Conservation (phyloP, 306 rosid species). For the Inga laurina region DNA sequence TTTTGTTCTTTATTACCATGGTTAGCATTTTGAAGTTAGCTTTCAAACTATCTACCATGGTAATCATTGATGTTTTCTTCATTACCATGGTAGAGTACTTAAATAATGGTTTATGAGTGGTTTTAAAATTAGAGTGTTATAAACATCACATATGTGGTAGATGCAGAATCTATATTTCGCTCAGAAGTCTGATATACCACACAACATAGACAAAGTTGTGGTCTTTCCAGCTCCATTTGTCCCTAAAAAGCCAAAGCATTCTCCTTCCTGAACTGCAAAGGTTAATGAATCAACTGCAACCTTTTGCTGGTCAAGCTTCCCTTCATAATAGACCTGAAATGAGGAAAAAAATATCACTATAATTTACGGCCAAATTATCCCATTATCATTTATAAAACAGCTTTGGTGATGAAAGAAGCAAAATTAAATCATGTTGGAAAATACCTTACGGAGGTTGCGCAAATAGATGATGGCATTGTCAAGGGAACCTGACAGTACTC, state of each 20-base stretch:
- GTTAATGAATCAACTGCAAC: constrained; percentile 90
- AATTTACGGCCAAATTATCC: neutral
- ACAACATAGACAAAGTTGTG: constrained; percentile 86
- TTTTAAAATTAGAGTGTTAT: neutral
- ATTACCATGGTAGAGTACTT: neutral
- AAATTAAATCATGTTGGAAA: constrained; percentile 26
- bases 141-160: neutral
- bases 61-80: neutral
- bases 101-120: neutral
- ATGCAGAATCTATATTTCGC: constrained; percentile 13
- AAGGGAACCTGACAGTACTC: constrained; percentile 85
- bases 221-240: constrained; percentile 99
- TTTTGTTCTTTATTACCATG: no score
- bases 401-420: constrained; percentile 21
- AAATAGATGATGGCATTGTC: constrained; percentile 84
- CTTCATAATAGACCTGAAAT: constrained; percentile 78
- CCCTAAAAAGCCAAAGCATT: constrained; percentile 96
- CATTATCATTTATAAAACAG: constrained; percentile 17
- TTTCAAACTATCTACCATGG: neutral
- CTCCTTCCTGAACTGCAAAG: constrained; percentile 93
- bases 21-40: neutral
- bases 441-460: constrained; percentile 87
- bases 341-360: constrained; percentile 27
- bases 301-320: constrained; percentile 54
- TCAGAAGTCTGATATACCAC: constrained; percentile 57